These are phyloP conservation scores for Scleroderma citrinum DNA, from an alignment of 768 basidiomycete species.

Conservation along the genomic window DNA sequence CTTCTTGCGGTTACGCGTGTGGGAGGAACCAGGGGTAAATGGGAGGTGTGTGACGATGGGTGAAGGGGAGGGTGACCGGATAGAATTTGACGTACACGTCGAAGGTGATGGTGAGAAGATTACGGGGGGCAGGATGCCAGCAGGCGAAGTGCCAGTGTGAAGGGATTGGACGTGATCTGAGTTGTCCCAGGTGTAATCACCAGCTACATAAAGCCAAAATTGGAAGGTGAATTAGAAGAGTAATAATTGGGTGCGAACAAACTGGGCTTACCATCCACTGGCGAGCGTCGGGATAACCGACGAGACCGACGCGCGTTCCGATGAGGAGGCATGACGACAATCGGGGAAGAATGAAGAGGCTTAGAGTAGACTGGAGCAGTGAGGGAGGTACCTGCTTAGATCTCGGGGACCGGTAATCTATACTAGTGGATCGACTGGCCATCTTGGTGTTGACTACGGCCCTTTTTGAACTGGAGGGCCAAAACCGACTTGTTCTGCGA, in stretches of 20 bases:
- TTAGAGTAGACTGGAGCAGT: slow-evolving; percentile 6
- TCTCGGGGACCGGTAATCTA: not conserved
- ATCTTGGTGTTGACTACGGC: slow-evolving; percentile 7
- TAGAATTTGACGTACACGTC: slow-evolving; percentile 8
- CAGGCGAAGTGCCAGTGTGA: slow-evolving; percentile 14
- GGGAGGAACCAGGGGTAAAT: slow-evolving; percentile 31
- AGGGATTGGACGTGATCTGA: slow-evolving; percentile 17
- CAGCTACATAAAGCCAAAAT: slow-evolving; percentile 24
- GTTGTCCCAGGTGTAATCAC: slow-evolving; percentile 24
- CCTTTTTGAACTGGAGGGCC: slow-evolving; percentile 28
- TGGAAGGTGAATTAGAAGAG: slow-evolving; percentile 30
- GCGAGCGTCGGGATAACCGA: slow-evolving; percentile 36
- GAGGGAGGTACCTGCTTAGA: slow-evolving; percentile 10
- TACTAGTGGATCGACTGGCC: slow-evolving; percentile 5
- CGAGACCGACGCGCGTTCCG: slow-evolving; percentile 38
- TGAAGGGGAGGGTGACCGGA: slow-evolving; percentile 11
- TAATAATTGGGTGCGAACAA: slow-evolving; percentile 17
- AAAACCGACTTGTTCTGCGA: slow-evolving; percentile 13
- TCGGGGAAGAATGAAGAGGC: slow-evolving; percentile 1
- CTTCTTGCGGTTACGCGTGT: slow-evolving; percentile 34
- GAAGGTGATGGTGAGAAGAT: slow-evolving; percentile 16
- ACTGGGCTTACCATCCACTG: slow-evolving; percentile 26
- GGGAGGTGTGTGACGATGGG: slow-evolving; percentile 20
- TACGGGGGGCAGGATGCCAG: slow-evolving; percentile 3
- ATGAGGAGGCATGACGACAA: slow-evolving; percentile 25